phyloP scores from a whole-genome alignment of 768 basidiomycete genomes.

The Krasilnikovozyma curviuscula region DNA sequence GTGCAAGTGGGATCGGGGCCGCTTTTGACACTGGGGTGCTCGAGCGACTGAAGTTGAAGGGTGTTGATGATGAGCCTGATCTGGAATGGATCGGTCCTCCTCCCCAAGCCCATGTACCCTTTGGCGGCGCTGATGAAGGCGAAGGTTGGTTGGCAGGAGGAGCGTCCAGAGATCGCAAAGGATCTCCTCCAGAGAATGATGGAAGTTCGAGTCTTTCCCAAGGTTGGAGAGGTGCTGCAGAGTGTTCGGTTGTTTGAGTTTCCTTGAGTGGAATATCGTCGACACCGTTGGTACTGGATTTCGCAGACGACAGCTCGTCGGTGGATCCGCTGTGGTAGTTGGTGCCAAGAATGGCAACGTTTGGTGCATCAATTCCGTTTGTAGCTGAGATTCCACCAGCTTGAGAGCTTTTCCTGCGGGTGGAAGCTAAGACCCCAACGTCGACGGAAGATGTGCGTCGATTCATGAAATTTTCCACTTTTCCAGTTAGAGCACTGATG shows the following conservation, averaged over 20 bases:
- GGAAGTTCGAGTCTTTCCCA: slow-evolving; percentile 27
- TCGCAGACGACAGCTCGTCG: too few relatives aligned
- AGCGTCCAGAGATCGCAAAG: too few relatives aligned
- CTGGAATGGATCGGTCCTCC: too few relatives aligned
- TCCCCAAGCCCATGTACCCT: too few relatives aligned
- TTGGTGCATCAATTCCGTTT: too few relatives aligned
- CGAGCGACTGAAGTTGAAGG: neutral
- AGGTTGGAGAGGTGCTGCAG: too few relatives aligned
- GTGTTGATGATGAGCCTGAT: too few relatives aligned
- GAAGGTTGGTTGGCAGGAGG: neutral
- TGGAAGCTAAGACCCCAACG: neutral
- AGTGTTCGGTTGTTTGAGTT: too few relatives aligned
- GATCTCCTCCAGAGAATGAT: slow-evolving; percentile 17
- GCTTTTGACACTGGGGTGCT: neutral
- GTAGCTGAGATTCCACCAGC: neutral
- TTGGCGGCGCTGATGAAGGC: neutral
- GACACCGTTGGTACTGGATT: too few relatives aligned
- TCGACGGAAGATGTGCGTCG: neutral
- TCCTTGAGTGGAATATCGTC: too few relatives aligned
- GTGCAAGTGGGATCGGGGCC: neutral
- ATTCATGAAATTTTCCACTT: too few relatives aligned
- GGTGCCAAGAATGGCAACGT: neutral
- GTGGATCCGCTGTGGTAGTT: neutral
- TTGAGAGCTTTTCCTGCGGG: neutral
- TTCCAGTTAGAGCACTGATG: too few relatives aligned